Percentiles rank a stretch among this genome's conserved stretches.
Conservation (phyloP, 495 filamentous ascomycete species). For the Daldinia caldariorum region DNA sequence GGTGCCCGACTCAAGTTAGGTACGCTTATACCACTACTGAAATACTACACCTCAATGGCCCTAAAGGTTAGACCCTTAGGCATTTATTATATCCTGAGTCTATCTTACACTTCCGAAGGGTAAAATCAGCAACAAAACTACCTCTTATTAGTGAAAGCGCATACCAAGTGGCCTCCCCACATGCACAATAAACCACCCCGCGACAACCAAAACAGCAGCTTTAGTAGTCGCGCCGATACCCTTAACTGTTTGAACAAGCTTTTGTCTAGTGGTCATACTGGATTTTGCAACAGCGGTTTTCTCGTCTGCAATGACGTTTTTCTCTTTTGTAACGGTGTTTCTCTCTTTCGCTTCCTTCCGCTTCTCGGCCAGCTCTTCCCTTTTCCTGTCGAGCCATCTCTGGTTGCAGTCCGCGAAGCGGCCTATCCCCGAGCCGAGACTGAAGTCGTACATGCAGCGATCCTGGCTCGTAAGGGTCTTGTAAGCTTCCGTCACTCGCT, state of each 20-base stretch:
- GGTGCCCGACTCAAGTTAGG: no score
- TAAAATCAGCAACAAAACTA: no score
- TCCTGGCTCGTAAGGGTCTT: background rate
- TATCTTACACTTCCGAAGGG: no score
- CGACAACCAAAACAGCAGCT: background rate
- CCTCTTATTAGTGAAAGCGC: no score
- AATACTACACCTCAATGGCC: no score
- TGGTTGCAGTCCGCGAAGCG: background rate
- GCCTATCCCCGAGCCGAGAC: background rate
- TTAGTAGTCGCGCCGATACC: background rate
- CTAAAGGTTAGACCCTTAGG: no score
- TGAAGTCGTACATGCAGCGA: constrained; percentile 16
- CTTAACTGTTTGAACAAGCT: background rate
- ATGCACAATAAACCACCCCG: background rate
- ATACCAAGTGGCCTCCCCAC: background rate
- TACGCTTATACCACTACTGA: no score
- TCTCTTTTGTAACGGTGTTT: no score
- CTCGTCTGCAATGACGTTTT: no score
- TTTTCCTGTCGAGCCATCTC: background rate
- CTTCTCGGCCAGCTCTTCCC: background rate
- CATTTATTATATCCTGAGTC: no score
- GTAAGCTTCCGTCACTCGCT: background rate
- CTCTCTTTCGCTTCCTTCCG: constrained; percentile 28
- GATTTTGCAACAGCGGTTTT: no score
- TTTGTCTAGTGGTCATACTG: no score